Evolutionary conservation across 345 rosid genomes (phyloP).

Genomic region (Eucalyptus sp.): DNA sequence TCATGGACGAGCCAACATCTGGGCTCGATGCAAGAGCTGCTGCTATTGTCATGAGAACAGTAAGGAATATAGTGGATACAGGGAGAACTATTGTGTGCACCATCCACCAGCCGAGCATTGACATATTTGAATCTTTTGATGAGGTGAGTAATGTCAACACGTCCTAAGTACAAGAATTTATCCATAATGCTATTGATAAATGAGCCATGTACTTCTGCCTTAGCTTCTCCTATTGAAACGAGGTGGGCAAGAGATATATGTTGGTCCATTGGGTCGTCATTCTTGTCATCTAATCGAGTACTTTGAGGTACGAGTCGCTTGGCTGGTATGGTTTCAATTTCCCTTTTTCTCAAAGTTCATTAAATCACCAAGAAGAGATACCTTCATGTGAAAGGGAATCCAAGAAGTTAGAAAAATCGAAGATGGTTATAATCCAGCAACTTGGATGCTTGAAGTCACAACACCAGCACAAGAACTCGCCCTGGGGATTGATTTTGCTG

Average conservation of each 20-base stretch:
- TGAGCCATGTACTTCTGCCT: neutral
- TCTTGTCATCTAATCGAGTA: conserved; percentile 26
- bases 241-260: conserved; percentile 44
- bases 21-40: conserved; percentile 96
- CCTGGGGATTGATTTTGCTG: conserved; percentile 24
- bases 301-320: conserved; percentile 21
- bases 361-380: neutral
- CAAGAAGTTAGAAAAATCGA: conserved; percentile 19
- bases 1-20: conserved; percentile 97
- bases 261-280: conserved; percentile 31
- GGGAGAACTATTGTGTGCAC: conserved; percentile 96
- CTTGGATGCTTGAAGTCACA: conserved; percentile 50
- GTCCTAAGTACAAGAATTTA: neutral
- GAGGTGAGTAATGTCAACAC: conserved; percentile 30
- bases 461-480: conserved; percentile 19
- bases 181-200: neutral
- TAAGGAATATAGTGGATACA: conserved; percentile 82
- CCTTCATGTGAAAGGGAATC: conserved; percentile 5
- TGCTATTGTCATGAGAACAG: conserved; percentile 88
- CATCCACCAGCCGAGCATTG: conserved; percentile 91
- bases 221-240: conserved; percentile 33
- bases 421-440: conserved; percentile 45
- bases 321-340: neutral
- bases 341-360: neutral
- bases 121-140: conserved; percentile 89